These are phyloP conservation scores for Anaeramoeba ignava DNA, from an alignment of 78 protist genomes.

Conservation along the genomic window DNA sequence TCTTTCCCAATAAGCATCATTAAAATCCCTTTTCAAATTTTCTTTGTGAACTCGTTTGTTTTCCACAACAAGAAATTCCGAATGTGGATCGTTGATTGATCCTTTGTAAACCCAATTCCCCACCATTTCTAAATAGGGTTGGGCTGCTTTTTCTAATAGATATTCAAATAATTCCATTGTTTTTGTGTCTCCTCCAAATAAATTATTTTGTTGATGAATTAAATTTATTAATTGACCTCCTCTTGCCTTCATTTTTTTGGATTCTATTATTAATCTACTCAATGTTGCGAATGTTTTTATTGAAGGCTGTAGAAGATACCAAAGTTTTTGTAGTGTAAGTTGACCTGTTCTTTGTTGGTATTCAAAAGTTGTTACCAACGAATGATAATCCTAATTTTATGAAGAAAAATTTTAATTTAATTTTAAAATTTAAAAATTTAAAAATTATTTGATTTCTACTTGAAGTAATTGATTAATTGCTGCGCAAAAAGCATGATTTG, in stretches of 20 bases:
- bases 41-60: background rate
- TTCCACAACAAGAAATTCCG: slow-evolving; percentile 41
- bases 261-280: background rate
- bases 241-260: background rate
- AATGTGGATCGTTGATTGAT: slow-evolving; percentile 33
- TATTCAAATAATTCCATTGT: slow-evolving; percentile 10
- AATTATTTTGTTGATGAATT: slow-evolving; percentile 2
- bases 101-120: slow-evolving; percentile 54
- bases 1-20: slow-evolving; percentile 14
- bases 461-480: background rate
- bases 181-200: background rate
- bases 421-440: too few species aligned
- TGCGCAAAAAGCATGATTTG: background rate
- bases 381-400: background rate
- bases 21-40: slow-evolving; percentile 20
- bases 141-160: slow-evolving; percentile 29
- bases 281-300: background rate
- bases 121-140: slow-evolving; percentile 54
- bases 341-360: background rate
- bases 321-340: background rate
- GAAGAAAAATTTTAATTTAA: too few species aligned
- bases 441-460: too few species aligned
- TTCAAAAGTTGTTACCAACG: background rate
- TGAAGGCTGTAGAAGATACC: background rate
- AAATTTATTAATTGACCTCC: slow-evolving; percentile 17